phyloP scores from a whole-genome alignment of 2,329 filamentous ascomycete genomes.

The Penicillium sp. region DNA sequence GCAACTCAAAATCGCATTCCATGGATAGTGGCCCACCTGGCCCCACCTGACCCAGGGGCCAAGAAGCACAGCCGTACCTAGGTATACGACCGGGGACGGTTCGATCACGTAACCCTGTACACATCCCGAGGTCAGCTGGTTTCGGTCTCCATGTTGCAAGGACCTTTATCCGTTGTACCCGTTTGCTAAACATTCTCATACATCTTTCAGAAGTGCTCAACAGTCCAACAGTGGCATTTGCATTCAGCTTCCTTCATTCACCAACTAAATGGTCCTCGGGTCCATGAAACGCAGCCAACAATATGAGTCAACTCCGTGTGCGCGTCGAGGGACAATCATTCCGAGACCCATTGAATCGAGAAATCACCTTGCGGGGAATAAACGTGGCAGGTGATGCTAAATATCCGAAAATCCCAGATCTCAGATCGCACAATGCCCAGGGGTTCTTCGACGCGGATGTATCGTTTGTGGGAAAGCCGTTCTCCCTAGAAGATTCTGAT shows the following conservation, averaged over 20 bases:
- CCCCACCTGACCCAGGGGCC: not conserved
- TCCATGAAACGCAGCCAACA: not conserved
- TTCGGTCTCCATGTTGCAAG: too few relatives aligned
- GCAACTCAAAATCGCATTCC: not conserved
- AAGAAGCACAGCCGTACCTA: not conserved
- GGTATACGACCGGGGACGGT: too few relatives aligned
- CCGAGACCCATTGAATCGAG: slow-evolving; percentile 73
- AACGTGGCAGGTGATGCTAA: slow-evolving; percentile 92
- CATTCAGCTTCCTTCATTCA: not conserved
- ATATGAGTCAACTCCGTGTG: slow-evolving; percentile 56
- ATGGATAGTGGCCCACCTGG: too few relatives aligned
- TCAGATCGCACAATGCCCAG: slow-evolving; percentile 73
- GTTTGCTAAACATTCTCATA: too few relatives aligned
- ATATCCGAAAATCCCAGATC: slow-evolving; percentile 74
- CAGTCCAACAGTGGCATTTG: not conserved
- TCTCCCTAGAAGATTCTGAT: slow-evolving; percentile 76
- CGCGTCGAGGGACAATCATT: slow-evolving; percentile 83
- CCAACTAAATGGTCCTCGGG: too few relatives aligned
- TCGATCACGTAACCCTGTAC: too few relatives aligned
- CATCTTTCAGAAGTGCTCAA: too few relatives aligned
- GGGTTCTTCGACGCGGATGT: slow-evolving; percentile 93
- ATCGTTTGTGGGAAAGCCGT: slow-evolving; percentile 83
- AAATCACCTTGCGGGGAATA: slow-evolving; percentile 87
- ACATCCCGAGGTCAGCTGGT: too few relatives aligned
- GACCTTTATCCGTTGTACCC: too few relatives aligned